Base-by-base conservation (phyloP, 2,329 filamentous ascomycete genomes). In the Xylariaceae sp. region DNA sequence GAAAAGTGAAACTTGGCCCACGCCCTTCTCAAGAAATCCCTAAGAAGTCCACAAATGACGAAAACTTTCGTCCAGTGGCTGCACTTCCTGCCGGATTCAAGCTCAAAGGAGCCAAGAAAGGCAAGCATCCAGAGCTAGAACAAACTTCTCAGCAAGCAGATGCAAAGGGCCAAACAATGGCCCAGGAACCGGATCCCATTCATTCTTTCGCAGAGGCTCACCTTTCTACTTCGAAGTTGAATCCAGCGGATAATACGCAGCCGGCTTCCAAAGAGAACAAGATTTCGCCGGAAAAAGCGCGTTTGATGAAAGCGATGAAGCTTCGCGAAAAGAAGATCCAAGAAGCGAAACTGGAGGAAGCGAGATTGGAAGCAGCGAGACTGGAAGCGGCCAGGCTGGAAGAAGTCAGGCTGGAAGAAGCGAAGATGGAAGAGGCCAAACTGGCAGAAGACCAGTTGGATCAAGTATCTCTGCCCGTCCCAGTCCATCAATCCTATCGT, bases 301-400 rank as follows among this genome's bases (percentile, higher is more conserved):
- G 94, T 57, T 78, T 99, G 63, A 92, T 96, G 90, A 97, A 95
- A 76, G 94, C 94, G 6, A 82, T 97, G 76, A 89, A 97, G 73
- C 75, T 97, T 66, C 84, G 93, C 55, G 94, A 95, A 74, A 91
- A 91, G 73, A 86, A 77, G 71, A 77, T 75, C 74, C 70, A 11
- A 59, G 68, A 9, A 66, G 70, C 37, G 13, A 71, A 73, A 5
- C 23, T 96, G 89, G 97, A 95, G 77, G 94, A 94, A 6, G 82
- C 97, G 76, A 89, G 96, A 73, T 75, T 97, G 66, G 84, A 93
- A 56, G 94, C 95, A 74, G 91, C 91, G 73, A 86, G 77, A 71
- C 77, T 75, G 74, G 69, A 11, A 59, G 68, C 8, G 66, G 70
- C 37, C 13, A 71, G 73, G 63, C 92, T 96, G 89, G 97, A 95